Evolutionary conservation across 2,329 filamentous ascomycete genomes (phyloP).

Genomic region (Fusarium solani-melongenae): DNA sequence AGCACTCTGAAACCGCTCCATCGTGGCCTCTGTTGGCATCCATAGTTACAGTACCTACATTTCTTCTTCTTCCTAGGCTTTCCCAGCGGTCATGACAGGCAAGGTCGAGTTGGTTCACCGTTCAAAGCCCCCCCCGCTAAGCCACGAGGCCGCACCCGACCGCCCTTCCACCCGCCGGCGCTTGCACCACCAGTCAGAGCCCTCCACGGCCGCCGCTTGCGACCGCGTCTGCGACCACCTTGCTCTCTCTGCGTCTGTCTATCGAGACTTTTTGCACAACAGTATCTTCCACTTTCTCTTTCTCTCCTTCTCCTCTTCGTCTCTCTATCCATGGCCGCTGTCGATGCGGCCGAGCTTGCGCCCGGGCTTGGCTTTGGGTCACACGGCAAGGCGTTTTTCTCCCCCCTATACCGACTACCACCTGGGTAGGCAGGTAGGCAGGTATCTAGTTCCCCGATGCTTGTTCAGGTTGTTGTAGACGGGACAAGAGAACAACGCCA

Average conservation of each 20-base stretch:
- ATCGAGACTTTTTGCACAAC: slow-evolving; percentile 2
- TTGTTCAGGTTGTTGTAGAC: neutral
- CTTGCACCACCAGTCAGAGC: slow-evolving; percentile 37
- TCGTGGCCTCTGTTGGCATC: neutral
- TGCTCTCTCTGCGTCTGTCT: slow-evolving; percentile 4
- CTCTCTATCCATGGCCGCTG: slow-evolving; percentile 8
- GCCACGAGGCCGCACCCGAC: slow-evolving; percentile 32
- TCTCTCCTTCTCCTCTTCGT: neutral
- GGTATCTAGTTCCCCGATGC: neutral
- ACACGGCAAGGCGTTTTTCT: slow-evolving; percentile 38
- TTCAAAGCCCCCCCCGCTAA: slow-evolving; percentile 38
- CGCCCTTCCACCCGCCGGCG: slow-evolving; percentile 27
- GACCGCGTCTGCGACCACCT: slow-evolving; percentile 24
- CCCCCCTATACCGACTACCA: neutral
- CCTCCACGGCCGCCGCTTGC: slow-evolving; percentile 25
- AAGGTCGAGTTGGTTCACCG: slow-evolving; percentile 26
- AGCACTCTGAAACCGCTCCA: neutral
- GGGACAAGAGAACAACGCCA: neutral
- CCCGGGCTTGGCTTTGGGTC: neutral
- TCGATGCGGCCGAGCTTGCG: slow-evolving; percentile 27
- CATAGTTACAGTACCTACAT: neutral
- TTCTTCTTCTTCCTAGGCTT: neutral
- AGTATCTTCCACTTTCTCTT: neutral
- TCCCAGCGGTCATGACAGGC: neutral
- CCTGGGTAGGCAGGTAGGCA: neutral